Evolutionary conservation across 164 flowering plant genomes (phyloP).

Genomic region (Magnolia kwangsiensis): DNA sequence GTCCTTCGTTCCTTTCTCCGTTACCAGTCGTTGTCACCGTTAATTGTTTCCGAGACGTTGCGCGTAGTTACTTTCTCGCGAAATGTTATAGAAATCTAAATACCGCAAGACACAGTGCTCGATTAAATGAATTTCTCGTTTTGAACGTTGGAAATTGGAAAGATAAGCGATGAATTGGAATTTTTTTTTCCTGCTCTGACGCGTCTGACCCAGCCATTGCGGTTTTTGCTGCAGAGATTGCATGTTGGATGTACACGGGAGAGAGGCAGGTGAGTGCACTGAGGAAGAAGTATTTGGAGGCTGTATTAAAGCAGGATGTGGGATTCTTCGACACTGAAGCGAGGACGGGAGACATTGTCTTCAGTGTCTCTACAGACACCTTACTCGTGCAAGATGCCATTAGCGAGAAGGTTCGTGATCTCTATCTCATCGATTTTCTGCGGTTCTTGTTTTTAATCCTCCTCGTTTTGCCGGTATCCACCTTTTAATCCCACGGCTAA

Average conservation of each 20-base stretch:
- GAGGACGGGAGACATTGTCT: slow-evolving; percentile 93
- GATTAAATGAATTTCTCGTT: too few species aligned
- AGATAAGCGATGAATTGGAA: background rate
- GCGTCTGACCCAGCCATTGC: background rate
- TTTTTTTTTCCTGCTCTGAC: background rate
- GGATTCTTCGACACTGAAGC: slow-evolving; percentile 99
- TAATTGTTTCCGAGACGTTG: background rate
- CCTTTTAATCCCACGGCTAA: too few species aligned
- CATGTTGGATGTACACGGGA: slow-evolving; percentile 98
- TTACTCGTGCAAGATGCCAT: slow-evolving; percentile 99
- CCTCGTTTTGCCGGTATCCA: too few species aligned
- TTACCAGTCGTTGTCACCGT: background rate
- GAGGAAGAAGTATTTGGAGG: slow-evolving; percentile 88
- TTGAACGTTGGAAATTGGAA: too few species aligned
- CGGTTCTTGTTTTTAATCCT: background rate
- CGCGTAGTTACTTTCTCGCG: too few species aligned
- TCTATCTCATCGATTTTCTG: too few species aligned
- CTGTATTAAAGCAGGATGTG: slow-evolving; percentile 91
- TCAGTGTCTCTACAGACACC: slow-evolving; percentile 93
- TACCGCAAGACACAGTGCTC: too few species aligned
- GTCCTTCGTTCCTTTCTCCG: background rate
- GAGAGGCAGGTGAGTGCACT: slow-evolving; percentile 83
- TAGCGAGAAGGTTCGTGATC: slow-evolving; percentile 80
- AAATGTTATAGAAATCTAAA: too few species aligned
- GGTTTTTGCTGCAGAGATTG: slow-evolving; percentile 52